Evolutionary conservation across 2,329 filamentous ascomycete genomes (phyloP).

Genomic region (Phaeosphaeria sp.): DNA sequence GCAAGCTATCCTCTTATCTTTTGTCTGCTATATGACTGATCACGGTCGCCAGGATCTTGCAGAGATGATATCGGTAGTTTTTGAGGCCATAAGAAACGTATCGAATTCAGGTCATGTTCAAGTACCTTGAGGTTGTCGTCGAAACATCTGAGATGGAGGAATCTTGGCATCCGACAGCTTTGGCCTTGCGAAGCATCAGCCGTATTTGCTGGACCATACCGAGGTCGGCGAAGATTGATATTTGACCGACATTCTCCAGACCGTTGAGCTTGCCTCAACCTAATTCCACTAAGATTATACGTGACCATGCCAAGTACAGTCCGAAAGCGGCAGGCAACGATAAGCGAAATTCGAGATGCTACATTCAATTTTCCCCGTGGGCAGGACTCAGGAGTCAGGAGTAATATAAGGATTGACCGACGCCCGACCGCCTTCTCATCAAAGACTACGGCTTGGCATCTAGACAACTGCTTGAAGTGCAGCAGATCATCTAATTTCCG

Average conservation of each 20-base stretch:
- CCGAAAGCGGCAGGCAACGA: background rate
- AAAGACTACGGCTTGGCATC: background rate
- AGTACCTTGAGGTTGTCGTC: no score
- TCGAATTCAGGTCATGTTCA: no score
- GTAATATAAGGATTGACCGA: background rate
- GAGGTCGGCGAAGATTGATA: background rate
- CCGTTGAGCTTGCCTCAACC: background rate
- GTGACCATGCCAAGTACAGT: background rate
- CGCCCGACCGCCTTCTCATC: background rate
- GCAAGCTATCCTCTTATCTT: no score
- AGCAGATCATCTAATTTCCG: background rate
- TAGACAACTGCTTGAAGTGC: background rate
- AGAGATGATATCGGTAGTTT: no score
- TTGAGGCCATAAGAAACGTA: no score
- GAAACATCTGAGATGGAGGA: no score
- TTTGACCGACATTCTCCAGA: background rate
- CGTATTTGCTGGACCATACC: no score
- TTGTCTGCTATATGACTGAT: no score
- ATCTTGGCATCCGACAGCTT: no score
- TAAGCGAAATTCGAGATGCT: background rate
- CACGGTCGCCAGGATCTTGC: no score
- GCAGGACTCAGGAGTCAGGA: background rate
- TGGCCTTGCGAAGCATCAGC: no score
- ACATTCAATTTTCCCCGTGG: background rate
- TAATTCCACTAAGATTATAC: background rate